Conservation (phyloP, 371 early-diverging fungal species). For the Umbelopsis sp. region DNA sequence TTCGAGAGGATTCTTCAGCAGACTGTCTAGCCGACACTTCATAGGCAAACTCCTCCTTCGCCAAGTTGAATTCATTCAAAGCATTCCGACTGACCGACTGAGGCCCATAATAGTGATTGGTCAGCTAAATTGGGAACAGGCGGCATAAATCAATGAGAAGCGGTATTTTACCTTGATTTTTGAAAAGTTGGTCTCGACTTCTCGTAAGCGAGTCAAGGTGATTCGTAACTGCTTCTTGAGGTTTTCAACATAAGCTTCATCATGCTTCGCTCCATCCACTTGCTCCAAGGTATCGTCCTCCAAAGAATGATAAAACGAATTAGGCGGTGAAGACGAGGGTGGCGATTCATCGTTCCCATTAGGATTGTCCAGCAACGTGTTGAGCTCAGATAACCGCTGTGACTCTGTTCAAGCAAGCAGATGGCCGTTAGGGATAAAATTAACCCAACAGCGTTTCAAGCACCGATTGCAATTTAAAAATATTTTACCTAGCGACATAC, state of each 20-base stretch:
- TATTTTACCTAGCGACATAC: slow-evolving; percentile 8
- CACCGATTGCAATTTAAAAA: background rate
- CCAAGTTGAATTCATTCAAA: slow-evolving; percentile 31
- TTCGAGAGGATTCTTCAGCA: slow-evolving; percentile 21
- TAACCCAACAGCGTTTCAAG: background rate
- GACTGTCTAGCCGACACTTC: slow-evolving; percentile 12
- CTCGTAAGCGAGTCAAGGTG: background rate
- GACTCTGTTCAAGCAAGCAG: background rate
- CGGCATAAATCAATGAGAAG: background rate
- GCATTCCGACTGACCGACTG: slow-evolving; percentile 29
- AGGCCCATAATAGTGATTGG: background rate
- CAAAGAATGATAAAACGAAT: slow-evolving; percentile 1
- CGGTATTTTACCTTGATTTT: slow-evolving; percentile 19
- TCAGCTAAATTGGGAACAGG: background rate
- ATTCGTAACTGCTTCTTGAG: slow-evolving; percentile 12
- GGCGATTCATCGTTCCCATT: background rate
- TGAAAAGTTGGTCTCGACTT: slow-evolving; percentile 13
- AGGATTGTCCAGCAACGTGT: background rate
- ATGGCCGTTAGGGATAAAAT: background rate
- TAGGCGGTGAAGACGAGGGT: background rate
- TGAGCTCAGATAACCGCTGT: slow-evolving; percentile 12
- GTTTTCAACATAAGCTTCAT: slow-evolving; percentile 7
- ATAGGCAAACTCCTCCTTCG: slow-evolving; percentile 21
- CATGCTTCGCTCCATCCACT: background rate
- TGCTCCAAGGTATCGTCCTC: background rate